These are phyloP conservation scores for Patellaria atrata DNA, from an alignment of 495 filamentous ascomycete species.

Conservation along the genomic window DNA sequence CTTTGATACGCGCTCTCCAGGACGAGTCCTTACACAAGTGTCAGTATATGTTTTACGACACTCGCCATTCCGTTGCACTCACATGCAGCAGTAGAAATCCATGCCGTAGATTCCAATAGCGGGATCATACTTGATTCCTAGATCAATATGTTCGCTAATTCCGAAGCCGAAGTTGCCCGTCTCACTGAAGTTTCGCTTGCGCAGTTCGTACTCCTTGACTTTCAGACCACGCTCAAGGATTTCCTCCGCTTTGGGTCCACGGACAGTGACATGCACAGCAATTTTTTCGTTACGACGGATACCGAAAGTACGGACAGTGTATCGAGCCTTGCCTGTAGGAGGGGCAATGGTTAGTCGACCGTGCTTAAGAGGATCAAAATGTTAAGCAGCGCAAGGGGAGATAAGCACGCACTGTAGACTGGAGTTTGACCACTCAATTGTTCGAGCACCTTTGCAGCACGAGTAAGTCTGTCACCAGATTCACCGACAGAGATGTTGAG, in stretches of 20 bases:
- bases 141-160: constrained; percentile 99
- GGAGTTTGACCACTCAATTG: constrained; percentile 99
- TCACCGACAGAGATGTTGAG: constrained; percentile 99
- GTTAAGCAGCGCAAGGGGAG: neutral
- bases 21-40: constrained; percentile 56
- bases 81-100: constrained; percentile 99
- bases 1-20: constrained; percentile 92
- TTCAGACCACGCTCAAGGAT: constrained; percentile 99
- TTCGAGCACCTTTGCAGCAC: constrained; percentile 99
- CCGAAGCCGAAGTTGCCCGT: constrained; percentile 99
- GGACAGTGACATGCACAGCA: constrained; percentile 97
- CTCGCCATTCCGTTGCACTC: constrained; percentile 21
- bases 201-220: constrained; percentile 99
- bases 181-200: constrained; percentile 98
- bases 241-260: constrained; percentile 99
- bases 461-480: constrained; percentile 99
- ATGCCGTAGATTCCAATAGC: constrained; percentile 99
- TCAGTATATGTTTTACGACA: neutral
- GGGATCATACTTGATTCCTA: constrained; percentile 88
- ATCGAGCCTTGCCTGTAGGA: constrained; percentile 83
- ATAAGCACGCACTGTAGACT: constrained; percentile 80
- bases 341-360: neutral
- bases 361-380: neutral
- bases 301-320: constrained; percentile 99
- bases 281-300: constrained; percentile 94